Percentiles rank a stretch among this genome's conserved stretches.
Evolutionary conservation across 2,329 filamentous ascomycete genomes (phyloP).

Genomic region (Penicillium rolfsii): DNA sequence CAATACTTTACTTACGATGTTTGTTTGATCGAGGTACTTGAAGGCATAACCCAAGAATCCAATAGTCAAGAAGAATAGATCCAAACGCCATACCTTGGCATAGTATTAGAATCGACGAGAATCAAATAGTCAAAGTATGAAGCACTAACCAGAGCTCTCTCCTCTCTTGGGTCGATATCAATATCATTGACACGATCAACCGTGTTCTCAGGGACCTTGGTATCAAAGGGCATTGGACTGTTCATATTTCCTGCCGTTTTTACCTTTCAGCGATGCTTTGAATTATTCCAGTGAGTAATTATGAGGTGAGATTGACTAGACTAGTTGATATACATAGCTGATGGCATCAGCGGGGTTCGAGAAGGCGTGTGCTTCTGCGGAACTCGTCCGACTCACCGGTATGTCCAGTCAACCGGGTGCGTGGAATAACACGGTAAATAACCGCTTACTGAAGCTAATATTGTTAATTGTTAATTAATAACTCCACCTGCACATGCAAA

Average conservation of each 20-base stretch:
- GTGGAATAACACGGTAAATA: too few relatives aligned
- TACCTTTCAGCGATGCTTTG: not conserved
- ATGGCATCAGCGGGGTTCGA: constrained; percentile 1
- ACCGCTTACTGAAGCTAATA: not conserved
- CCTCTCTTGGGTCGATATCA: not conserved
- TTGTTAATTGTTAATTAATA: not conserved
- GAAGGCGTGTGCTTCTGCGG: not conserved
- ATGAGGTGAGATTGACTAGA: not conserved
- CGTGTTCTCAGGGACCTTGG: not conserved
- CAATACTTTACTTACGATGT: not conserved
- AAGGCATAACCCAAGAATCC: not conserved
- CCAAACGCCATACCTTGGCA: not conserved
- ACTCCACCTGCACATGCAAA: not conserved
- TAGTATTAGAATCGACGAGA: not conserved
- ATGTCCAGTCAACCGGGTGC: not conserved
- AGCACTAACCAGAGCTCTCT: not conserved
- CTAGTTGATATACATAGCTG: not conserved
- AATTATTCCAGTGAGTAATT: too few relatives aligned
- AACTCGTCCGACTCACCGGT: not conserved
- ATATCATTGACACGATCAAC: not conserved
- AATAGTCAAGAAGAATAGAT: not conserved
- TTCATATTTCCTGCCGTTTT: not conserved
- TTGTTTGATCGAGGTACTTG: not conserved
- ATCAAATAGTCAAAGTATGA: not conserved
- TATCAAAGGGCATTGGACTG: not conserved